Conservation (phyloP, 2,329 filamentous ascomycete genomes). For the Fusarium goolgardi region DNA sequence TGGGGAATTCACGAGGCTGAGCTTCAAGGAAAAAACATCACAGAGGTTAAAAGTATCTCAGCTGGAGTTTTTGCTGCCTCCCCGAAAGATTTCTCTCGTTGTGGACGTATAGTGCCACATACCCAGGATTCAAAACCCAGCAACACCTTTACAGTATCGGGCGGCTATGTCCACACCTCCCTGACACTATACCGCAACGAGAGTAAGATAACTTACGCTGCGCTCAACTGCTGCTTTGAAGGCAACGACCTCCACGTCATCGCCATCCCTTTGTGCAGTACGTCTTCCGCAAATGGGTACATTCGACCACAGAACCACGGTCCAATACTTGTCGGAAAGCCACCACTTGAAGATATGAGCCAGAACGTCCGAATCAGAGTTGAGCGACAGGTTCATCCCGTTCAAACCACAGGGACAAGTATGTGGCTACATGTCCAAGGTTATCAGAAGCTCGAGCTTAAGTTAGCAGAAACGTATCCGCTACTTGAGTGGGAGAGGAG, state of each 20-base stretch:
- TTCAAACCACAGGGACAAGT: accelerated
- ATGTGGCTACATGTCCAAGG: conserved; percentile 4
- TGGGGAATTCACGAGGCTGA: not conserved
- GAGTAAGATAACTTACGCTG: not conserved
- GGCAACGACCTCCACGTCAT: not conserved
- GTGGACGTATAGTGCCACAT: not conserved
- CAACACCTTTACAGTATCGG: not conserved
- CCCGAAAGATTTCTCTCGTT: not conserved
- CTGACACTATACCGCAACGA: not conserved
- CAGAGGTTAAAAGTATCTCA: not conserved
- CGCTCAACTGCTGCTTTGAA: not conserved
- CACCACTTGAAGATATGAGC: accelerated
- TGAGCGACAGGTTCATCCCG: not conserved
- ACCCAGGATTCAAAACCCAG: not conserved
- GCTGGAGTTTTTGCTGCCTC: conserved; percentile 8
- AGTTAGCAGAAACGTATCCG: not conserved
- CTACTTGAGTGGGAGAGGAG: not conserved
- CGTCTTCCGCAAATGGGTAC: not conserved
- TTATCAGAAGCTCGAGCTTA: not conserved
- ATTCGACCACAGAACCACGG: not conserved
- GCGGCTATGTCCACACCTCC: conserved; percentile 2
- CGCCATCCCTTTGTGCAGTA: not conserved
- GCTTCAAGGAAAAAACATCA: not conserved
- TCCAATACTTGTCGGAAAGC: not conserved
- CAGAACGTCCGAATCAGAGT: not conserved